Conservation (phyloP, 2,329 filamentous ascomycete genomes). For the Diaporthe aspalathi region DNA sequence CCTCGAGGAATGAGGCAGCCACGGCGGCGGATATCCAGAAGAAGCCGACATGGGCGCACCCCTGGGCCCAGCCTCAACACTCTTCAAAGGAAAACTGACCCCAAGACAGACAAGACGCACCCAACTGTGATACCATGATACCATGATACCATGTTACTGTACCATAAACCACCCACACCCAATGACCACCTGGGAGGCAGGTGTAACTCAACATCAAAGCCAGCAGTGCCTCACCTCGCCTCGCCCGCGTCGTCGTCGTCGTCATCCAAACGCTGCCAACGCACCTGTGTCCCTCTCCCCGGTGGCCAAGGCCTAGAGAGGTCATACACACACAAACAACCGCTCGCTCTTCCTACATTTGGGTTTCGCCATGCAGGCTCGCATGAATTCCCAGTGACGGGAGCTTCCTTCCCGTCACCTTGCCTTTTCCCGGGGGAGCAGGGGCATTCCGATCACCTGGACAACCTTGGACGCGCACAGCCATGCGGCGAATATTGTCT, state of each 20-base stretch:
- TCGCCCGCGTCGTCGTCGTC: no score
- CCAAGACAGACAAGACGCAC: conserved; percentile 6
- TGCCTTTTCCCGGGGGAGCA: conserved; percentile 8
- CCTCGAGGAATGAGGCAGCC: conserved; percentile 25
- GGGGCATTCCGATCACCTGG: conserved; percentile 6
- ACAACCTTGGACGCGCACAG: conserved; percentile 11
- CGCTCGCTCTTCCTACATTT: not conserved
- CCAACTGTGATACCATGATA: not conserved
- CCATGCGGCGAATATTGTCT: conserved; percentile 23
- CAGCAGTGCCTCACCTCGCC: not conserved
- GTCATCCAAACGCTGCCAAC: conserved; percentile 26
- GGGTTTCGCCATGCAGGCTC: conserved; percentile 7
- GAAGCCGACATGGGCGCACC: not conserved
- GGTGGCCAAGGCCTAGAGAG: conserved; percentile 3
- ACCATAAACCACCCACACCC: no score
- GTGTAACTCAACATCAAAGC: conserved; percentile 7
- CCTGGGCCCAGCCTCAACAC: not conserved
- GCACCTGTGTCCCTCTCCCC: conserved; percentile 19
- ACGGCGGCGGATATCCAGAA: not conserved
- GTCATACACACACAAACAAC: not conserved
- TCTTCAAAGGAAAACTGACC: conserved; percentile 20
- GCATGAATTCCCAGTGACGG: conserved; percentile 24
- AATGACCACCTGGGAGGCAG: no score
- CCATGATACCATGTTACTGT: not conserved
- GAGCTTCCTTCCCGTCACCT: conserved; percentile 28